Percentiles rank a stretch among this genome's conserved stretches.
phyloP scores from a whole-genome alignment of 1,284 basidiomycete species.

The Cryptococcus depauperatus region DNA sequence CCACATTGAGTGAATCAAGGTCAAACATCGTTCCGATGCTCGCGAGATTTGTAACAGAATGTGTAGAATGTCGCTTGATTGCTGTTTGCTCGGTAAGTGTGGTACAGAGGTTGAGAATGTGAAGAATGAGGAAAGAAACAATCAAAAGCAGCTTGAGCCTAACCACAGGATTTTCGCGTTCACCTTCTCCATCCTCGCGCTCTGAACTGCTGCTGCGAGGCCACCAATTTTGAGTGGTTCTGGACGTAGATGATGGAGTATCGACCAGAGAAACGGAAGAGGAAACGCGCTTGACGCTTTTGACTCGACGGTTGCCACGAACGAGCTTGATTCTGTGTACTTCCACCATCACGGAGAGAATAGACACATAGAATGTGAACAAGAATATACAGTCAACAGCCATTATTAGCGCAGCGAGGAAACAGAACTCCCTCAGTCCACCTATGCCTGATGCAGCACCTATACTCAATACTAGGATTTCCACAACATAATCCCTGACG shows the following conservation, averaged over 20 bases:
- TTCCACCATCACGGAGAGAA: slow-evolving; percentile 91
- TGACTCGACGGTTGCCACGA: slow-evolving; percentile 41
- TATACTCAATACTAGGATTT: slow-evolving; percentile 78
- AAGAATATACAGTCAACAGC: slow-evolving; percentile 80
- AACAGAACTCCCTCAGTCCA: slow-evolving; percentile 90
- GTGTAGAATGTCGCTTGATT: slow-evolving; percentile 51
- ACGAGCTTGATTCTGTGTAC: slow-evolving; percentile 55
- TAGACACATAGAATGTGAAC: slow-evolving; percentile 80
- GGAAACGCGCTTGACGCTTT: slow-evolving; percentile 18
- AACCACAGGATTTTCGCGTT: slow-evolving; percentile 68
- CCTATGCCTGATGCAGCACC: slow-evolving; percentile 82
- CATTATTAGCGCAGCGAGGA: slow-evolving; percentile 75
- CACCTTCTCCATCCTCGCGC: slow-evolving; percentile 13
- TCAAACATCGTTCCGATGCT: slow-evolving; percentile 34
- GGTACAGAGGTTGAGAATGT: slow-evolving; percentile 86
- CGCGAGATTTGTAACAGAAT: slow-evolving; percentile 26
- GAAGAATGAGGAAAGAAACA: slow-evolving; percentile 76
- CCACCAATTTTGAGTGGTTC: background rate
- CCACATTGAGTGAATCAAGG: slow-evolving; percentile 51
- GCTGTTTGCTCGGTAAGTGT: slow-evolving; percentile 72
- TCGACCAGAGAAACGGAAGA: slow-evolving; percentile 18
- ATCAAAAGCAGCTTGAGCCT: slow-evolving; percentile 86
- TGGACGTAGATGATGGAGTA: slow-evolving; percentile 8
- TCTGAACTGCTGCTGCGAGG: slow-evolving; percentile 2
- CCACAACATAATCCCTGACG: slow-evolving; percentile 84